Evolutionary conservation across 2,329 filamentous ascomycete species (phyloP), one percentile per base, ranked within the genome.

Genomic region (Fusarium sarcochroum): DNA sequence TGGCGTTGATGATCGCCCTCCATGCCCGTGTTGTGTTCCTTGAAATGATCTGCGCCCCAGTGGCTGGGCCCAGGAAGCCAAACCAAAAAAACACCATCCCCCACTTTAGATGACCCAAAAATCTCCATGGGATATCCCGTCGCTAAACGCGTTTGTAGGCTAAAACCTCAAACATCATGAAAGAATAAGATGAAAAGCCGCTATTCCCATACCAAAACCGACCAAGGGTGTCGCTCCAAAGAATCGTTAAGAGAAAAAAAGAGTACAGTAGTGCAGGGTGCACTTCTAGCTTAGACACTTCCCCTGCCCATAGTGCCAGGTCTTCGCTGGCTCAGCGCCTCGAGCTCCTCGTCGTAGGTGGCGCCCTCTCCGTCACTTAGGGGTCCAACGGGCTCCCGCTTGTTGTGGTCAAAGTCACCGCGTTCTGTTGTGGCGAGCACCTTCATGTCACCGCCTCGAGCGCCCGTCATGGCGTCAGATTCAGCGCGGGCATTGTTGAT

Each of bases 401-500:
- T 76, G 62, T 57, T 48, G 41, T 78, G 77, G 23, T 78, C 80
- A 69, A 80, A 81, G 30, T 82, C 80, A 45, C 69, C 70, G 35
- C 77, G 74, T 72, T 83, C 80, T 41, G 78, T 83, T 40, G 78
- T 77, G 45, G 74, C 72, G 25, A 81, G 69, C n/a, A 82, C 69
- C 63, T 79, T 81, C 68, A 76, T 75, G 52, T 83, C 80, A 52
- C 60, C 58, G 44, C 62, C 66, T 17, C 78, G 79, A 40, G 77
- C 75, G 17, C 76, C 68, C 27, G 72, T 78, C 77, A 82, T 84
- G 58, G 81, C 84, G 59, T 86, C 82, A 8, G 82, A 80, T 76
- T 88, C 86, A 52, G 81, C 83, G 52, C 82, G 81, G 4, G 85
- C 84, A 66, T 86, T 86, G 73, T 83, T 88, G 69, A 88, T 85